Evolutionary conservation across 2,329 filamentous ascomycete genomes (phyloP), one percentile per base, ranked within the genome.

Genomic region (Mycosphaerelloides madeirae): DNA sequence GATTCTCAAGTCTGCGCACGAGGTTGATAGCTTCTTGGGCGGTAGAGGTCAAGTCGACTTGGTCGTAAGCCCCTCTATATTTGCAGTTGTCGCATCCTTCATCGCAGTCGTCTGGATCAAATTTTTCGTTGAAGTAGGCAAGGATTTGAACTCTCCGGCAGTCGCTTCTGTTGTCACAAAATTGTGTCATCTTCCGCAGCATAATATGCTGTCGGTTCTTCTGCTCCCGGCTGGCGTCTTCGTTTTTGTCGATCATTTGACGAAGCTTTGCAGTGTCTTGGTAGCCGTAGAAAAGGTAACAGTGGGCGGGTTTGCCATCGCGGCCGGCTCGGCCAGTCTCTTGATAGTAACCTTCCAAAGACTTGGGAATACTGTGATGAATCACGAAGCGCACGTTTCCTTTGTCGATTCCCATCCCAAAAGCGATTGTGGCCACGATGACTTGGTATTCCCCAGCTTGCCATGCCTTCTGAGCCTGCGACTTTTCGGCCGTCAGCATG

Each of bases 381-480:
- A 98, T 87, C 28, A 98, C 93, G 63, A 95, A 98, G 20, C 93
- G 85, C 37, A 98, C 93, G 63, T 98, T 85, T 1, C 90, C 80
- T 65, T 98, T 98, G 71, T 98, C 93, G 54, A 98, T 98, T n/a
- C 93, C 93, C 93, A 98, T 98, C 6, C 93, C 93, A 63, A 98
- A 98, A 18, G 93, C 93, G 65, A 98, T 97, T 0, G 93, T 98
- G 15, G 93, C 94, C 38, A 98, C 93, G 33, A 98, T 94, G 28
- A 98, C 86, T 55, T 95, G 85, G 58, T 84, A 79, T 40, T 74
- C 70, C 5, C 89, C 88, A 33, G 69, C 71, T 65, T 98, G 93
- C 93, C 93, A 98, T 22, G 81, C 67, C 48, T 78, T 78, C 65
- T 97, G 91, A 3, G 93, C 78, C 6, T 75, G 64, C 1, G 76